phyloP scores from a whole-genome alignment of 2,329 filamentous ascomycete species.

The Exserohilum turcica region DNA sequence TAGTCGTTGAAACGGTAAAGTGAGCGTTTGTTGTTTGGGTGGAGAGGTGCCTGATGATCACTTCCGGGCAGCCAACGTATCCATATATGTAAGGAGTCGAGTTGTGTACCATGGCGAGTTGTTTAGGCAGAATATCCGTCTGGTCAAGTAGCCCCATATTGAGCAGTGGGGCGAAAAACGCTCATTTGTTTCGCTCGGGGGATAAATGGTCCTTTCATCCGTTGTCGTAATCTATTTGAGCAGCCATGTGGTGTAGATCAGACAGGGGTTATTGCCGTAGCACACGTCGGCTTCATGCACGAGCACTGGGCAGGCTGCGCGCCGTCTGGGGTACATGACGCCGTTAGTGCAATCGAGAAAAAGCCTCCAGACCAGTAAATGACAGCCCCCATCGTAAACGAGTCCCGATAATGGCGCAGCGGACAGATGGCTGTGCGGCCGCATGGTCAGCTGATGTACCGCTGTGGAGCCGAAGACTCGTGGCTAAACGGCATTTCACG shows the following conservation, averaged over 20 bases:
- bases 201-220: slow-evolving; percentile 41
- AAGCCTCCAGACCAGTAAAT: slow-evolving; percentile 31
- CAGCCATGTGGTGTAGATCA: slow-evolving; percentile 30
- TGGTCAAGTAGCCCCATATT: slow-evolving; percentile 22
- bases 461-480: slow-evolving; percentile 12
- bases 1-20: background rate
- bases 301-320: slow-evolving; percentile 21
- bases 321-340: slow-evolving; percentile 42
- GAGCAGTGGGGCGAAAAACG: slow-evolving; percentile 31
- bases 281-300: slow-evolving; percentile 28
- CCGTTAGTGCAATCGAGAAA: slow-evolving; percentile 21
- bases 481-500: slow-evolving; percentile 32
- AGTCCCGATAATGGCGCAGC: slow-evolving; percentile 13
- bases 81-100: slow-evolving; percentile 25
- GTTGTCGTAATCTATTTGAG: slow-evolving; percentile 36
- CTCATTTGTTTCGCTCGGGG: slow-evolving; percentile 19
- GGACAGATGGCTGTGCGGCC: slow-evolving; percentile 11
- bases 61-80: slow-evolving; percentile 14
- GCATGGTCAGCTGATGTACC: slow-evolving; percentile 17
- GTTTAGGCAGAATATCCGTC: slow-evolving; percentile 43
- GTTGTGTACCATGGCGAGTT: background rate
- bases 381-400: slow-evolving; percentile 4
- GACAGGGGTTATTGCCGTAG: slow-evolving; percentile 33
- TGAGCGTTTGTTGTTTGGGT: slow-evolving; percentile 14
- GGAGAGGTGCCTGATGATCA: slow-evolving; percentile 16